These are phyloP conservation scores for Pisolithus orientalis DNA, from an alignment of 768 basidiomycete genomes.

Conservation along the genomic window DNA sequence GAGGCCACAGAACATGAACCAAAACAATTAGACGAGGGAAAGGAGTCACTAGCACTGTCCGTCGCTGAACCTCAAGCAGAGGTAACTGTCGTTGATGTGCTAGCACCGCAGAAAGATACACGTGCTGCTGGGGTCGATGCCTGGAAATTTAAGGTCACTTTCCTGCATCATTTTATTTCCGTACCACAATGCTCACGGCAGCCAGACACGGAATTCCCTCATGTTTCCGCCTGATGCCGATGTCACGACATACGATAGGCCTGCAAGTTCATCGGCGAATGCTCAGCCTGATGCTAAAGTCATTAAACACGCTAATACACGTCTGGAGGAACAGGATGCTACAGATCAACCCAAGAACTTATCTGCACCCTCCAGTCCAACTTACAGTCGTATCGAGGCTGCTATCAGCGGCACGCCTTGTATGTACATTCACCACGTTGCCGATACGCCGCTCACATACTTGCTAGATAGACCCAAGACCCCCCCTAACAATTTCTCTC, in stretches of 20 bases:
- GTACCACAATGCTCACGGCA: neutral
- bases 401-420: slow-evolving; percentile 92
- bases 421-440: slow-evolving; percentile 32
- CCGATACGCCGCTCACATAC: slow-evolving; percentile 6
- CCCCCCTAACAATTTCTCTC: slow-evolving; percentile 55
- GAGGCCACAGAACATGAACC: slow-evolving; percentile 21
- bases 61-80: slow-evolving; percentile 18
- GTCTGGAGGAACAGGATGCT: slow-evolving; percentile 68
- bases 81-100: slow-evolving; percentile 49
- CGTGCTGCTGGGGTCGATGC: slow-evolving; percentile 69
- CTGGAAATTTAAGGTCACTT: slow-evolving; percentile 72
- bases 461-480: slow-evolving; percentile 56
- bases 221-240: slow-evolving; percentile 97
- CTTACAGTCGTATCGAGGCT: slow-evolving; percentile 82
- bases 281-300: slow-evolving; percentile 44
- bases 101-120: slow-evolving; percentile 75
- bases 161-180: neutral
- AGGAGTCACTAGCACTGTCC: slow-evolving; percentile 10
- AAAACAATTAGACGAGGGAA: slow-evolving; percentile 18
- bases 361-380: slow-evolving; percentile 80
- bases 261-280: slow-evolving; percentile 22
- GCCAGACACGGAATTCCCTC: slow-evolving; percentile 83
- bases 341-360: slow-evolving; percentile 32
- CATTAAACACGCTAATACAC: slow-evolving; percentile 78
- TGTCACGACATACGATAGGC: slow-evolving; percentile 63